A percentile compares a stretch with the other conserved stretches of the same genome.
These are phyloP conservation scores for Boletus eberwhitei DNA, from an alignment of 768 basidiomycete genomes.

Conservation along the genomic window DNA sequence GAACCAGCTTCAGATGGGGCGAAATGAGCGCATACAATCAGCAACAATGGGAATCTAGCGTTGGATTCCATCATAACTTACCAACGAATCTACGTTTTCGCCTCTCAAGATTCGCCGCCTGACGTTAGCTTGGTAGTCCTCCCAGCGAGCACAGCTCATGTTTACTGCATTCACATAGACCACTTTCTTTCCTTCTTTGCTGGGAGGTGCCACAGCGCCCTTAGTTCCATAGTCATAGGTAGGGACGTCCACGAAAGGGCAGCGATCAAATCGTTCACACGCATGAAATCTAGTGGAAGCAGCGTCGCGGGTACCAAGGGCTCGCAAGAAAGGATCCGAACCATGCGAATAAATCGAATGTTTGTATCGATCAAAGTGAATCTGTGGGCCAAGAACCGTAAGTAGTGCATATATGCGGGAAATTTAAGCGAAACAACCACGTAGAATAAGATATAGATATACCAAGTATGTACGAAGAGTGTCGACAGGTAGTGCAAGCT, in stretches of 20 bases:
- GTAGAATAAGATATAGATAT: background rate
- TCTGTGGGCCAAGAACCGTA: slow-evolving; percentile 37
- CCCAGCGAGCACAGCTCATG: slow-evolving; percentile 59
- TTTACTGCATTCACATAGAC: slow-evolving; percentile 84
- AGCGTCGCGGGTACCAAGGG: slow-evolving; percentile 59
- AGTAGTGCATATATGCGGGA: slow-evolving; percentile 10
- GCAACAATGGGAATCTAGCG: background rate
- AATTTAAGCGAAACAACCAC: background rate
- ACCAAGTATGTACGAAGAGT: too few species aligned
- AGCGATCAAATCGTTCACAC: slow-evolving; percentile 81
- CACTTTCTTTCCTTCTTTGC: slow-evolving; percentile 51
- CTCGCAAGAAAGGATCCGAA: slow-evolving; percentile 58
- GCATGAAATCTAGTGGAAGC: slow-evolving; percentile 83
- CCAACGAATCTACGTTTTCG: slow-evolving; percentile 60
- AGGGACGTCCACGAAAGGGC: slow-evolving; percentile 53
- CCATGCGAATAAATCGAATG: slow-evolving; percentile 54
- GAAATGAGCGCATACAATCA: background rate
- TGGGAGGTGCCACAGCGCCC: slow-evolving; percentile 27
- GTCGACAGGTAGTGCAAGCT: background rate
- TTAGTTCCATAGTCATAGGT: slow-evolving; percentile 13
- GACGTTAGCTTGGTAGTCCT: slow-evolving; percentile 45
- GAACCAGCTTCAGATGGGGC: slow-evolving; percentile 55
- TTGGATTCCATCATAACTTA: slow-evolving; percentile 30
- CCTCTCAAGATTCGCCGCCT: slow-evolving; percentile 38
- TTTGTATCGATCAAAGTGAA: slow-evolving; percentile 93